Percentiles rank a stretch among this genome's conserved stretches.
Evolutionary conservation across 306 rosid species (phyloP).

Genomic region (Begonia masoniana): DNA sequence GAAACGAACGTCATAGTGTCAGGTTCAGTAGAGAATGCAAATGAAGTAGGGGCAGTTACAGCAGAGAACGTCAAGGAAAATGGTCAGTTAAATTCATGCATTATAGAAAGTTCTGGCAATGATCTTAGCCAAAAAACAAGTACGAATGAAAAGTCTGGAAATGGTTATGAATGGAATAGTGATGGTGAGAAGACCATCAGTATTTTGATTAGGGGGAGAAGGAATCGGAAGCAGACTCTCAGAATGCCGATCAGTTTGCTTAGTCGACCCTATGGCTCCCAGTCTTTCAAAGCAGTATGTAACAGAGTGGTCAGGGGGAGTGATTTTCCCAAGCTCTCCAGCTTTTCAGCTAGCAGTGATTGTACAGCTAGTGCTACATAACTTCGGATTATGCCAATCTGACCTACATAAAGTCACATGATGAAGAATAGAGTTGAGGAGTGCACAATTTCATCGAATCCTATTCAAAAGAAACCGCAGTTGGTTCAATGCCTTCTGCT

Average conservation of each 20-base stretch:
- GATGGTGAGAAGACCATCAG: constrained; percentile 89
- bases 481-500: constrained; percentile 16
- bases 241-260: constrained; percentile 94
- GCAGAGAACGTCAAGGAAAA: constrained; percentile 44
- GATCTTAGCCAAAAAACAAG: constrained; percentile 17
- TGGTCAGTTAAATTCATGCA: constrained; percentile 25
- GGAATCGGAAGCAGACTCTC: constrained; percentile 86
- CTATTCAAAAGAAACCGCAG: constrained; percentile 9
- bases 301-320: constrained; percentile 84
- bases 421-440: constrained; percentile 9
- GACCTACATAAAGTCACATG: constrained; percentile 19
- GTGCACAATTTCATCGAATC: background rate
- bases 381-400: constrained; percentile 13
- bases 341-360: constrained; percentile 46
- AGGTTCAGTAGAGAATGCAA: constrained; percentile 20
- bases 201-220: constrained; percentile 80
- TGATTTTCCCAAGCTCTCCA: constrained; percentile 46
- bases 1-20: constrained; percentile 25
- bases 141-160: constrained; percentile 17
- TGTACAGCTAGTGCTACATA: constrained; percentile 72
- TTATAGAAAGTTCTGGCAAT: constrained; percentile 27
- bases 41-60: constrained; percentile 27
- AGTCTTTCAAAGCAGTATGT: constrained; percentile 73
- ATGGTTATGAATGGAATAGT: constrained; percentile 26
- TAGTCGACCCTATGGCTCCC: constrained; percentile 81